These are phyloP conservation scores for Immersiella caudata DNA, from an alignment of 495 filamentous ascomycete species.

Conservation along the genomic window DNA sequence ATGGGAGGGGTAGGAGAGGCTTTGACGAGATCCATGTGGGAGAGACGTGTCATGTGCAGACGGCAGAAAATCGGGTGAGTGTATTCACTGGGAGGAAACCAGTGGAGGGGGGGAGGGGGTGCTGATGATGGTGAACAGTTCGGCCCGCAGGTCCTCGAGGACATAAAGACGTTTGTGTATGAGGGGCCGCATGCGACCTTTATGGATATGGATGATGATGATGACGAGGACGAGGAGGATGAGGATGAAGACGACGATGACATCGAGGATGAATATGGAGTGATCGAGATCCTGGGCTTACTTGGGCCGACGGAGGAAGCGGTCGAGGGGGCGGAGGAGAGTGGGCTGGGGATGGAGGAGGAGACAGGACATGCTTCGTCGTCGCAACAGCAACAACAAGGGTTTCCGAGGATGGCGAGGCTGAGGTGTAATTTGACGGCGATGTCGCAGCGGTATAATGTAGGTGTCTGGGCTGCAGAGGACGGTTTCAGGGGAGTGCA, in stretches of 20 bases:
- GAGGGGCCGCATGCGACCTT: constrained; percentile 11
- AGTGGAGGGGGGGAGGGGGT: not conserved
- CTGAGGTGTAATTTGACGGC: constrained; percentile 53
- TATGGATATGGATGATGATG: constrained; percentile 22
- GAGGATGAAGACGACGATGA: constrained; percentile 22
- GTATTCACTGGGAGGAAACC: too few species aligned
- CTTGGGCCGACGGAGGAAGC: too few species aligned
- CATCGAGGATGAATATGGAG: not conserved
- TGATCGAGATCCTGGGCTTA: constrained; percentile 20
- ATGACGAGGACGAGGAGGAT: constrained; percentile 29
- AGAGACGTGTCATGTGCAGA: constrained; percentile 33
- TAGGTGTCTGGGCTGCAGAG: constrained; percentile 15
- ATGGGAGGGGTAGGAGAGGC: not conserved
- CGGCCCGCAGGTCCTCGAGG: constrained; percentile 28
- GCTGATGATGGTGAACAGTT: constrained; percentile 27
- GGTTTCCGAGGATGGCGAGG: constrained; percentile 39
- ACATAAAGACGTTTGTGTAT: constrained; percentile 30
- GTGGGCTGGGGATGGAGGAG: not conserved
- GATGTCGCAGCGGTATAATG: constrained; percentile 54
- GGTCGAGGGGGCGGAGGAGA: not conserved
- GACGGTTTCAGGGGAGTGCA: too few species aligned
- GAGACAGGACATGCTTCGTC: not conserved
- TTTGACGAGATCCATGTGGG: constrained; percentile 28
- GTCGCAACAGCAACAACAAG: constrained; percentile 22
- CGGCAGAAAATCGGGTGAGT: constrained; percentile 36